Evolutionary conservation across 306 rosid species (phyloP), one percentile per base, ranked within the genome.

Genomic region (Vigna radiata): DNA sequence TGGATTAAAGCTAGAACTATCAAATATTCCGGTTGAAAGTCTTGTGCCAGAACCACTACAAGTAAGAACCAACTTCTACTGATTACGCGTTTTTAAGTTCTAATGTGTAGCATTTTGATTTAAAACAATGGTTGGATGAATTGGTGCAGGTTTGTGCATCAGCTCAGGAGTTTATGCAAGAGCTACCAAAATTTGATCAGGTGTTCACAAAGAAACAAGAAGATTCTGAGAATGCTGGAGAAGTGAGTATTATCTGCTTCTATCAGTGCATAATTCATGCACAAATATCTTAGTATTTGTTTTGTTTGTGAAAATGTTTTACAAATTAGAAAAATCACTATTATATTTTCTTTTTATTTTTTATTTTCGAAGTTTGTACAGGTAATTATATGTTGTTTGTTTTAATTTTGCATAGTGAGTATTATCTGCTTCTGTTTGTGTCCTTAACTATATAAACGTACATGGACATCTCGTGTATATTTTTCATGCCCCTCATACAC

Each of bases 21-120:
- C 94, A 23, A 86, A 92, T 78, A 95, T 95, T 81, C 97, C 93
- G 25, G 93, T 92, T 72, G 91, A 88, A 89, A 95, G 89, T 86
- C 97, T 95, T 70, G 99, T 95, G 64, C 99, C 97, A 29, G 97
- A 89, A 77, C 89, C 97, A 12, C 84, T 95, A 39, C 87, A 81
- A 80, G 99, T 95, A 90, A 80, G 85, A 82, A 52, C 46, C 39
- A 19, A 17, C 52, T 61, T 77, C 47, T 54, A 72, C 66, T 33
- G n/a, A 52, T 59, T 50, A 53, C 50, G 65, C 74, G 33, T 58
- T 49, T 62, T 68, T 53, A 70, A 61, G n/a, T 79, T 77, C 72
- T 62, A 33, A 69, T 69, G 56, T 70, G 49, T 44, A 54, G 64
- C 41, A 36, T 64, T 33, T 67, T 84, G 16, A 68, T 75, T 81